Conservation (phyloP, 202 grass and related monocot genomes). For the Miscanthus sacchariflorus region DNA sequence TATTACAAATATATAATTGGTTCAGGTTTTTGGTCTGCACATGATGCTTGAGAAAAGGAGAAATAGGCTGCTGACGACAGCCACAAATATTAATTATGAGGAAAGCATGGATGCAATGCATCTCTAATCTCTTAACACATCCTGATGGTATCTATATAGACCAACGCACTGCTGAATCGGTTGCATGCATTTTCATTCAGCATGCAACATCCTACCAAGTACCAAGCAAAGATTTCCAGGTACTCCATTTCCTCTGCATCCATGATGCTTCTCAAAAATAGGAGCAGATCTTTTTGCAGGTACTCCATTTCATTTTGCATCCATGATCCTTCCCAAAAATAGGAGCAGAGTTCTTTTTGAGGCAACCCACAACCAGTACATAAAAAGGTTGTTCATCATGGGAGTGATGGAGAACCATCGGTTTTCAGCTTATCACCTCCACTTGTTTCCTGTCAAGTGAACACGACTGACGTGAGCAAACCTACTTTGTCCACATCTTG, state of each 20-base stretch:
- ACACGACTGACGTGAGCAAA: neutral
- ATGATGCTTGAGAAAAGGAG: slow-evolving; percentile 28
- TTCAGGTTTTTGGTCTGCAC: slow-evolving; percentile 46
- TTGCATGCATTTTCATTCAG: slow-evolving; percentile 22
- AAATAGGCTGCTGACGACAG: slow-evolving; percentile 22
- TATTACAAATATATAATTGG: slow-evolving; percentile 60
- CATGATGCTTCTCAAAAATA: neutral
- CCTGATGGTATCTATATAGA: neutral
- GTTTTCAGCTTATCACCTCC: slow-evolving; percentile 36
- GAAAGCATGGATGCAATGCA: neutral
- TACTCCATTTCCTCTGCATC: slow-evolving; percentile 23
- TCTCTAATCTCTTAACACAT: neutral
- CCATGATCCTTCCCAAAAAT: neutral
- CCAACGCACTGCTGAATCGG: neutral
- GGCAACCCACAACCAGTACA: neutral
- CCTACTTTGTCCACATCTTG: slow-evolving; percentile 25
- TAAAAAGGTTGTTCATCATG: slow-evolving; percentile 20
- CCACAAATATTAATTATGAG: slow-evolving; percentile 11
- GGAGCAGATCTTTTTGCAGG: neutral
- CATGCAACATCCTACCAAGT: slow-evolving; percentile 34
- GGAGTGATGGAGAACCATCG: neutral
- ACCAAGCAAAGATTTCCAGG: slow-evolving; percentile 12
- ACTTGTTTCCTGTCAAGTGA: slow-evolving; percentile 41
- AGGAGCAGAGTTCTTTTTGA: neutral
- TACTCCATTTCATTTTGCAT: neutral